A percentile compares a stretch with the other conserved stretches of the same genome.
Conservation (phyloP, 139 green algal species). For the Pleodorina starrii region DNA sequence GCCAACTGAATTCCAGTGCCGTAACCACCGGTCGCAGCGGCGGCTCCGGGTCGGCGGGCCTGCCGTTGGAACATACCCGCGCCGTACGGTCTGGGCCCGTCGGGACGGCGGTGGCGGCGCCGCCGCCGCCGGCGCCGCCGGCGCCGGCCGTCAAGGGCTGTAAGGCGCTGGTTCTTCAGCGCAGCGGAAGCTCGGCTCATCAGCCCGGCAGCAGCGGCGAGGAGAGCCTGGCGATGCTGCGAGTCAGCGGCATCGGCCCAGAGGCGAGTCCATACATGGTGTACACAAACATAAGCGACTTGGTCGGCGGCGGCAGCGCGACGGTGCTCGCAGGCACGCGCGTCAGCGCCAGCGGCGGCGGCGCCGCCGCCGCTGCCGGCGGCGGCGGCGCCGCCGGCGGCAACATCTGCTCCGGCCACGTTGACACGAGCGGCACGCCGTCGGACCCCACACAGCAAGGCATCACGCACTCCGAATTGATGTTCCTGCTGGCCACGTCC, state of each 20-base stretch:
- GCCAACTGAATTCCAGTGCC: background rate
- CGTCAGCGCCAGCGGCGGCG: background rate
- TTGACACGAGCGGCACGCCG: background rate
- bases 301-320: background rate
- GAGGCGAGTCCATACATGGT: constrained; percentile 6
- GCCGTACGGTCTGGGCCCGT: background rate
- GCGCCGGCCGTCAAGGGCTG: background rate
- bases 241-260: background rate
- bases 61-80: background rate
- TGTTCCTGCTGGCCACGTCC: background rate
- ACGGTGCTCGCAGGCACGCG: background rate
- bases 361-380: background rate
- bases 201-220: background rate
- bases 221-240: background rate
- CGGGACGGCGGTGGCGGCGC: background rate
- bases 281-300: constrained; percentile 11
- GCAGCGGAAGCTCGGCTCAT: background rate
- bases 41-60: background rate
- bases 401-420: background rate
- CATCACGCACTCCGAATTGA: constrained; percentile 10
- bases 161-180: background rate
- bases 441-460: background rate
- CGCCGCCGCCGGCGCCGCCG: background rate
- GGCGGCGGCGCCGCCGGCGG: background rate
- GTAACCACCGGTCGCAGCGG: background rate